Percentiles rank a stretch among this genome's conserved stretches.
phyloP scores from a whole-genome alignment of 306 rosid genomes.

The Betula pendula region DNA sequence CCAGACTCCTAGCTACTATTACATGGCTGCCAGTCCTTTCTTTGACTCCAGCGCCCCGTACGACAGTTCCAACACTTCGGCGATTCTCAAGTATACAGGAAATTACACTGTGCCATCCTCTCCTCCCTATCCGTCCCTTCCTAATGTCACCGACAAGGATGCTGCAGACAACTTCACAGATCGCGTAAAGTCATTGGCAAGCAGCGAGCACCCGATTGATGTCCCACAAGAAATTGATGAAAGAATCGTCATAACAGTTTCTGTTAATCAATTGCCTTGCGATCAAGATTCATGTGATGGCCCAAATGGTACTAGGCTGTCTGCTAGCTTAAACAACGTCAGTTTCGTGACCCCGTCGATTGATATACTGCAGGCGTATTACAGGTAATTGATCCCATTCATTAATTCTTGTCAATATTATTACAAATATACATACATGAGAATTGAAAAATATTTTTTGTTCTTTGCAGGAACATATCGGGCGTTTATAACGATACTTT shows the following conservation, averaged over 20 bases:
- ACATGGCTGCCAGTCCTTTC: constrained; percentile 16
- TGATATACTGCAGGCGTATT: constrained; percentile 38
- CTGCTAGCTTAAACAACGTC: constrained; percentile 41
- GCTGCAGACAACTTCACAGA: constrained; percentile 23
- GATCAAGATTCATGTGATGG: constrained; percentile 23
- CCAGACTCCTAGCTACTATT: constrained; percentile 14
- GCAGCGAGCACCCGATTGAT: constrained; percentile 21
- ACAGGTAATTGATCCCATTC: constrained; percentile 23
- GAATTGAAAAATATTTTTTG: not conserved
- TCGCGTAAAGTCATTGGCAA: constrained; percentile 30
- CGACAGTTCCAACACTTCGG: constrained; percentile 22
- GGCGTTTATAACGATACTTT: constrained; percentile 27
- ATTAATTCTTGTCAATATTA: no score
- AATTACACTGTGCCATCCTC: constrained; percentile 18
- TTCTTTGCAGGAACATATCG: constrained; percentile 16
- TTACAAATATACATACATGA: no score
- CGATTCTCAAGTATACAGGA: constrained; percentile 31
- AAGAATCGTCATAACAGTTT: constrained; percentile 24
- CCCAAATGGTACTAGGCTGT: constrained; percentile 1
- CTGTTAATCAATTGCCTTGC: constrained; percentile 29
- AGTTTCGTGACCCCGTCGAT: constrained; percentile 31
- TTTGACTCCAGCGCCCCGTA: not conserved
- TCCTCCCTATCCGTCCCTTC: constrained; percentile 27
- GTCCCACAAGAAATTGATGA: constrained; percentile 22
- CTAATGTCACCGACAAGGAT: not conserved